Base-by-base conservation (phyloP, 2,329 filamentous ascomycete species). In the Aureobasidium sp. region DNA sequence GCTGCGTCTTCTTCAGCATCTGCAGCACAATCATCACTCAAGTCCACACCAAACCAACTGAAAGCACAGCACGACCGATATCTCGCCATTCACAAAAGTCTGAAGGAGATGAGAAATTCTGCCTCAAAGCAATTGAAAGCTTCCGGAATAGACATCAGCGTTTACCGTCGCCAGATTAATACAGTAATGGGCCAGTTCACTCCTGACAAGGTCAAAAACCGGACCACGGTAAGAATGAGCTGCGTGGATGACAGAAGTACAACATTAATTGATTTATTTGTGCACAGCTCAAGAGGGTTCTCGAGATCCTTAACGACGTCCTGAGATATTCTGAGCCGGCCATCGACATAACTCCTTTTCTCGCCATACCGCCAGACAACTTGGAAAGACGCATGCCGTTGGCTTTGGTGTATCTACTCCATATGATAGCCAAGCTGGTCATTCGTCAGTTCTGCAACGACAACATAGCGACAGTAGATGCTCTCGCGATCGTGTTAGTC, bases 141-240 rank as follows among this genome's bases (percentile, higher is more conserved):
- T 1, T 74, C 91, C 31, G 90, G 90, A 72, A 78, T 80, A 57
- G 81, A 83, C 39, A 81, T 90, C 70, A 87, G 89, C 37, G 83
- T 90, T 60, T 85, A 89, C 79, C 82, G 90, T 44, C 61, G 90
- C 63, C 82, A 86, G 45, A 85, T 94, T 59, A 82, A 83, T 42
- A 88, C 87, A 68, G 85, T 82, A 19, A 81, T 93, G 60, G 90
- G 90, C 7, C 89, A 94, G 70, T 75, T 91, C 31, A 87, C 85
- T 1, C 81, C 81, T 42, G 86, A 83, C 62, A 86, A 82, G 67
- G 82, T 81, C 12, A 81, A 80, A 24, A 91, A 91, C 68, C 80
- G 75, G 56, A 69, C 74, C 64, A 81, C 82, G 66, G 83, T 86
- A 75, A 67, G 78, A 74, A 29, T 44, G 22, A 39, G 6, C 29